Conservation (phyloP, 352 stramenopile species). For the Pilasporangium apinafurcum region DNA sequence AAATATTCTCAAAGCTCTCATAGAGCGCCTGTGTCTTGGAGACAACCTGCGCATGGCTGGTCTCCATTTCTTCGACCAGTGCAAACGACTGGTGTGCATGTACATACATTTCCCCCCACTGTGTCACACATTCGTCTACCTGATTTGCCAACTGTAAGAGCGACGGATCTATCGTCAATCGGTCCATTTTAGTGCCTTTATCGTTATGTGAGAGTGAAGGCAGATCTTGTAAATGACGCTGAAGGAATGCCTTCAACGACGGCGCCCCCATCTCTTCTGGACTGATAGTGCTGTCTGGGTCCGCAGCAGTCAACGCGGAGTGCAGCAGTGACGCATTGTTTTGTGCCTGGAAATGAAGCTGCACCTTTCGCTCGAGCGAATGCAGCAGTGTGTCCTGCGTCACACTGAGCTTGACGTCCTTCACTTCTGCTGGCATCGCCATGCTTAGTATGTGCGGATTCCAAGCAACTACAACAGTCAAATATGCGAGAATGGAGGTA, state of each 20-base stretch:
- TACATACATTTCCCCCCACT: conserved; percentile 37
- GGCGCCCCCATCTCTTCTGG: background rate
- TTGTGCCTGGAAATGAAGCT: conserved; percentile 44
- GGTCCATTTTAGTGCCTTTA: background rate
- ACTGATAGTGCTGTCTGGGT: conserved; percentile 1
- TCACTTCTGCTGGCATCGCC: conserved; percentile 1
- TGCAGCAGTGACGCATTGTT: conserved; percentile 30
- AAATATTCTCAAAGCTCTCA: conserved; percentile 62
- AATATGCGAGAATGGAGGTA: too few relatives aligned
- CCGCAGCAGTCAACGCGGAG: too few relatives aligned
- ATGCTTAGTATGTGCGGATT: too few relatives aligned
- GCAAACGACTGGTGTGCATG: conserved; percentile 57
- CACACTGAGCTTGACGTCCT: conserved; percentile 33
- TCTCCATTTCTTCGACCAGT: conserved; percentile 76
- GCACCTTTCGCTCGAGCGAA: conserved; percentile 48
- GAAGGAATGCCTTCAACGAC: conserved; percentile 41
- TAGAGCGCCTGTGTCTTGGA: conserved; percentile 73
- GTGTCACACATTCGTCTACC: conserved; percentile 19
- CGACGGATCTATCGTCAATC: conserved; percentile 8
- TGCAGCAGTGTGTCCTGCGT: conserved; percentile 46
- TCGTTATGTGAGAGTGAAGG: background rate
- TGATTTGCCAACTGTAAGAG: conserved; percentile 21
- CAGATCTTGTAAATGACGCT: conserved; percentile 2
- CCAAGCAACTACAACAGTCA: too few relatives aligned
- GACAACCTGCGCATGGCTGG: conserved; percentile 69